Base-by-base conservation (phyloP, 768 basidiomycete genomes). In the Postia placenta region DNA sequence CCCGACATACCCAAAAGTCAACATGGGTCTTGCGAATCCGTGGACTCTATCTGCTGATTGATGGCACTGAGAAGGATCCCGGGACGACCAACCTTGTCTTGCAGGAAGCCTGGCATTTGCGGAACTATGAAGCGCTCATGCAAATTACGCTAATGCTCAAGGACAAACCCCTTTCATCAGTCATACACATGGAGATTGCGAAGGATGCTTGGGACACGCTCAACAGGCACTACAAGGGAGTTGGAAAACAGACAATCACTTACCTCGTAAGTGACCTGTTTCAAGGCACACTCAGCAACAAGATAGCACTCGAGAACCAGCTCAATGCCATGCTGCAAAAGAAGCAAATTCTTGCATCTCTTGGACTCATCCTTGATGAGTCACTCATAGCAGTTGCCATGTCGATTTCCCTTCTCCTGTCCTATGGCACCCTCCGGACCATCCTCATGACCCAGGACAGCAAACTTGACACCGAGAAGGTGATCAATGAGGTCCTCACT, bases 241-340 rank as follows among this genome's bases (percentile, higher is more conserved):
- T 54, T 47, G 58, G 55, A 6, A 48, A 58, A 19, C 58, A 60
- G 24, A 57, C 51, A n/a, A 51, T 56, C 6, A 58, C 59, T 6
- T 58, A 59, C 41, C 52, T 60, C 1, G 59, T 62, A 15, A 47
- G 56, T 22, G 52, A 62, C 36, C 49, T 62, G 14, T 62, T 61
- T 49, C 45, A 46, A 0, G 41, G 50, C 22, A 64, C 53, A 1
- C 54, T 62, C 24, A 55, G 55, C 14, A 49, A 62, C 30, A 45
- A 56, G 1, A 17, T 35, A 2, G 24, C 56, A 0, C 51, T 61
- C 39, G 55, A 56, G 24, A 48, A 50, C 3, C 61, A 63, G 43
- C 44, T 63, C 5, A 60, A 63, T 45, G 15, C 48, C 9, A 55
- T 63, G 51, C 47, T 37, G 11, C 48, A 51, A 35, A 56, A 56